Evolutionary conservation across 257 asterid species (phyloP).

Genomic region (Osmanthus fragrans): DNA sequence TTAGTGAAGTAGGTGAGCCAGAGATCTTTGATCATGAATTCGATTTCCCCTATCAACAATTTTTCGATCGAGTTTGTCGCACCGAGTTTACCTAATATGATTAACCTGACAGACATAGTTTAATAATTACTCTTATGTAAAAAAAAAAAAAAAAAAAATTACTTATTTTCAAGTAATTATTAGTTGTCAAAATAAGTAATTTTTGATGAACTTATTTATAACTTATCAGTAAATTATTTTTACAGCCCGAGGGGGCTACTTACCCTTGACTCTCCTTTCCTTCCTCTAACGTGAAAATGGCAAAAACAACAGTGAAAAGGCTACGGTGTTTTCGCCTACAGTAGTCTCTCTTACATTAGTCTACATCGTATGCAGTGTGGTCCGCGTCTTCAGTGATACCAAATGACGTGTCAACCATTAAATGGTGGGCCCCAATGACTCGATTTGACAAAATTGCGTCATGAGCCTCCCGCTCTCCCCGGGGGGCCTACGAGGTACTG

Average conservation of each 20-base stretch:
- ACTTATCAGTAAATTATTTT: no score
- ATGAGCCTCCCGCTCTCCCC: slow-evolving; percentile 6
- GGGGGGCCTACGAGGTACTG: not conserved
- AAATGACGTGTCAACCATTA: slow-evolving; percentile 2
- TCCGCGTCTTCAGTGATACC: not conserved
- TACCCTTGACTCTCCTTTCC: not conserved
- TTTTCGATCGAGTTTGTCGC: no score
- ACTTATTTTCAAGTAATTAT: no score
- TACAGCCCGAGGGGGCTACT: not conserved
- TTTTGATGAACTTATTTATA: no score
- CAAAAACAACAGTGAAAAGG: not conserved
- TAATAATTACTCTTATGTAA: no score
- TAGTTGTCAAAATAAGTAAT: not conserved
- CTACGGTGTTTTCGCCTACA: not conserved
- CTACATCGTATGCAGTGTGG: not conserved
- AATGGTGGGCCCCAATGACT: slow-evolving; percentile 1
- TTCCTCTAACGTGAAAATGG: not conserved
- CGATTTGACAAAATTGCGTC: not conserved
- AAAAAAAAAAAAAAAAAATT: no score
- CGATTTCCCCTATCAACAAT: no score
- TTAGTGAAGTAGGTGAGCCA: no score
- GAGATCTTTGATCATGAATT: no score
- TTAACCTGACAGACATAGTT: no score
- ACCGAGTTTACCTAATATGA: no score
- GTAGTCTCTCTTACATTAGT: not conserved